Base-by-base conservation (phyloP, 768 basidiomycete genomes). In the Amanita molliuscula region DNA sequence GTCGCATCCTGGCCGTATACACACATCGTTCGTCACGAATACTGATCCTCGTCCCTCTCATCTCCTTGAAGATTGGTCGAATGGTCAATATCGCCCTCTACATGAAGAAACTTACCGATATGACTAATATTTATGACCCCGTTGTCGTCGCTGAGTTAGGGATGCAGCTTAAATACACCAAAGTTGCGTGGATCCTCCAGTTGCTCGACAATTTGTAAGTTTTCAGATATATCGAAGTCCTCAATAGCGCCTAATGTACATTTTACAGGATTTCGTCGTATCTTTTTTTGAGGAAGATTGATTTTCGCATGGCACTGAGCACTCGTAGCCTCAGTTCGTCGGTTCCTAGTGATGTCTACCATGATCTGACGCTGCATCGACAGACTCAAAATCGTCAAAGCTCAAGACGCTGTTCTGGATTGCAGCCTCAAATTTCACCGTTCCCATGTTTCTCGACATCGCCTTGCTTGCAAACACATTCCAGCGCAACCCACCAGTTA, bases 331-430 rank as follows among this genome's bases (percentile, higher is more conserved):
- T 37, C 18, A 37, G 36, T 37, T 20, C 11, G 34, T 35, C 34
- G 13, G 15, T 35, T 34, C 13, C 6, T 10, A 33, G 15, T 9
- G 33, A 11, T 13, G 3, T 34, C 4, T 34, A 13, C 13, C n/a
- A 3, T n/a, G 4, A n/a, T 35, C n/a, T 16, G 11, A 25, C 7
- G 28, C 11, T 26, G 9, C 13, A 44, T 11, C 5, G 29, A 44
- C 29, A 50, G 48, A 3, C 40, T 40, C 38, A 7, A 4, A 15
- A 6, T 16, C 41, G 15, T 38, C 48, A 1, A 50, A 26, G 10
- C 16, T 50, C 15, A 21, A 20, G 15, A 41, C 36, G 15, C 48
- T 50, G 18, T 44, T 50, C 28, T 50, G 40, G 40, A 50, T 50
- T 9, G 35, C 40, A 7, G 13, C 29, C 13, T 50, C 48, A 6